phyloP scores from a whole-genome alignment of 495 filamentous ascomycete genomes.

The Astrocystis sublimbata region DNA sequence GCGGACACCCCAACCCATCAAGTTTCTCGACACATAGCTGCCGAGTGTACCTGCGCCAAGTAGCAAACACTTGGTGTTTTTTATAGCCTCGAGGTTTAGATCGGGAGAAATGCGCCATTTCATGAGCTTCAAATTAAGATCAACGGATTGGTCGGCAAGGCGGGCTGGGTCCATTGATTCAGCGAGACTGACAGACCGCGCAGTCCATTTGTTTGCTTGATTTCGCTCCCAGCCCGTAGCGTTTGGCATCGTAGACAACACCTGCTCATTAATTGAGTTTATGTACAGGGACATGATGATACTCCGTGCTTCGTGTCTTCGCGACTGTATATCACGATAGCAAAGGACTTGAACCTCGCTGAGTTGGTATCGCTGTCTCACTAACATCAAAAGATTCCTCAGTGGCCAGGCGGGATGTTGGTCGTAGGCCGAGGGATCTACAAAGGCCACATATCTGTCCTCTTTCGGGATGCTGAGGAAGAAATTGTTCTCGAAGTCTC shows the following conservation, averaged over 20 bases:
- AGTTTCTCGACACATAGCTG: slow-evolving; percentile 84
- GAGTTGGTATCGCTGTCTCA: slow-evolving; percentile 79
- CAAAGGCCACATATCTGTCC: slow-evolving; percentile 81
- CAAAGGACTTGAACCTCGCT: slow-evolving; percentile 81
- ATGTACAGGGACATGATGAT: slow-evolving; percentile 70
- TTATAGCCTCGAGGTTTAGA: slow-evolving; percentile 84
- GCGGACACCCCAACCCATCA: slow-evolving; percentile 95
- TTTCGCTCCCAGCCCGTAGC: slow-evolving; percentile 95
- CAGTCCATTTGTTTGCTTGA: slow-evolving; percentile 68
- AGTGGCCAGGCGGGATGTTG: slow-evolving; percentile 89
- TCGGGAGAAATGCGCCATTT: slow-evolving; percentile 95
- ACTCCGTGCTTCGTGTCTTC: slow-evolving; percentile 75
- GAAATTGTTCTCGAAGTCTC: slow-evolving; percentile 82
- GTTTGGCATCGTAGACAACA: slow-evolving; percentile 65
- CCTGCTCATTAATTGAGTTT: slow-evolving; percentile 43
- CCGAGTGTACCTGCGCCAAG: slow-evolving; percentile 95
- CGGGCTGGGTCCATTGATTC: slow-evolving; percentile 88
- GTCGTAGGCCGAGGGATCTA: slow-evolving; percentile 87
- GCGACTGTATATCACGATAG: slow-evolving; percentile 78
- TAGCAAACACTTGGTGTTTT: slow-evolving; percentile 85
- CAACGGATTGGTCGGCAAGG: slow-evolving; percentile 92
- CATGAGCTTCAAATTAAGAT: slow-evolving; percentile 96
- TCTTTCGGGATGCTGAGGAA: slow-evolving; percentile 67
- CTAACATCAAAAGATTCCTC: slow-evolving; percentile 81
- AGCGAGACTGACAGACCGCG: slow-evolving; percentile 73